Base-by-base conservation (phyloP, 306 rosid species). In the Medicago lupulina region DNA sequence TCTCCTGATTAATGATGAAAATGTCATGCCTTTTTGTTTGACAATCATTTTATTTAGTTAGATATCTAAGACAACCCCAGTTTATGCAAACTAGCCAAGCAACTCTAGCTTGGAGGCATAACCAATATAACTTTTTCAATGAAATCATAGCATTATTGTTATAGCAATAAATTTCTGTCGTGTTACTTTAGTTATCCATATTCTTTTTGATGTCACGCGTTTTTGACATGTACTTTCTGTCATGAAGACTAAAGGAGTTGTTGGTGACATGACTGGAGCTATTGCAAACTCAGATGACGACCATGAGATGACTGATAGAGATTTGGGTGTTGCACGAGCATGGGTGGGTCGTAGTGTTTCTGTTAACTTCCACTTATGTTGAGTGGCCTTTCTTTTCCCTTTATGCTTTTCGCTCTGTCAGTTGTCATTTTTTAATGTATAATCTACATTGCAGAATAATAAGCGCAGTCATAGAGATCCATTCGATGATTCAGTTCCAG, bases 191-290 rank as follows among this genome's bases (percentile, higher is more conserved):
- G 18, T 15, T 49, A 49, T 49, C 54, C 54, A 5, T 47, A 41
- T 57, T 70, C 13, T 73, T 71, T 71, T 15, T 51, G 57, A 16
- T 16, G 7, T 51, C 21, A 16, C 19, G 8, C 17, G 38, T 16
- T 49, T 49, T 71, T 53, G n/a, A 15, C 19, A 36, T 43, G 41
- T 68, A 46, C 70, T 74, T 39, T 70, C 44, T 82, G 63, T 65
- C 25, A 62, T 64, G 77, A 75, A 93, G 98, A 84, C 80, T 75
- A 89, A 89, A 83, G 89, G 85, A 78, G 70, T 82, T 54, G 61
- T 87, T 81, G 47, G 61, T 83, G 93, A 89, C 70, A 77, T 84
- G 50, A 77, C 84, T 77, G 88, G 84, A 78, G 67, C 81, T 13
- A 69, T 79, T 69, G 75, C 79, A 81, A 83, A 85, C 69, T 78